A percentile compares a stretch with the other conserved stretches of the same genome.
Conservation (phyloP, 805 yeast genomes). For the Yarrowia sp. region DNA sequence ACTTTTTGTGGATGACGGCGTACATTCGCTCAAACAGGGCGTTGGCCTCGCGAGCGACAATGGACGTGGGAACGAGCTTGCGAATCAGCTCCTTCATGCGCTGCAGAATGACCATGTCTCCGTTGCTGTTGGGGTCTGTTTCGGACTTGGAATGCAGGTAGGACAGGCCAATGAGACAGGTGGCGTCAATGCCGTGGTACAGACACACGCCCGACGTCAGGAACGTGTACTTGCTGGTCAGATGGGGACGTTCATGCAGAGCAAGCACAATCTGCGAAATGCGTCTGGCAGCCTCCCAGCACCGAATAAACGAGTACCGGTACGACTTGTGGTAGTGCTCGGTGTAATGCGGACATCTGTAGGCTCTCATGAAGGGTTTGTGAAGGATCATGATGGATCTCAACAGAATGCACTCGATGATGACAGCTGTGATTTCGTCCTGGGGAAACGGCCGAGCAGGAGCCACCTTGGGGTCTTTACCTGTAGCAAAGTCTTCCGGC, state of each 20-base stretch:
- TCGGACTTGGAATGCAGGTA: conserved; percentile 28
- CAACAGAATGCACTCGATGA: conserved; percentile 26
- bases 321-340: conserved; percentile 37
- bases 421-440: conserved; percentile 31
- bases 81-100: conserved; percentile 27
- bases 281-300: conserved; percentile 35
- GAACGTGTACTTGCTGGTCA: conserved; percentile 5
- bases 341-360: conserved; percentile 31
- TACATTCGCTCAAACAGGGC: conserved; percentile 25
- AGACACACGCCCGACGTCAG: conserved; percentile 26
- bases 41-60: conserved; percentile 30
- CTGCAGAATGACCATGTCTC: conserved; percentile 28
- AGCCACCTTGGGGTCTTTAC: not conserved
- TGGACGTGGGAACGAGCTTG: conserved; percentile 17
- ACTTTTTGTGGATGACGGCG: conserved; percentile 32
- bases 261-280: conserved; percentile 11
- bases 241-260: conserved; percentile 6
- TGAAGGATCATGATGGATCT: conserved; percentile 32
- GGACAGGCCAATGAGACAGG: conserved; percentile 36
- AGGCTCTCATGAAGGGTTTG: conserved; percentile 37
- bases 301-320: conserved; percentile 27
- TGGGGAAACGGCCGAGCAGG: conserved; percentile 21
- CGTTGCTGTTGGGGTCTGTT: conserved; percentile 25
- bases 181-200: conserved; percentile 35
- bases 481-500: conserved; percentile 14